Evolutionary conservation across 108 stramenopile species (phyloP).

Genomic region (Craspedostauros australis): DNA sequence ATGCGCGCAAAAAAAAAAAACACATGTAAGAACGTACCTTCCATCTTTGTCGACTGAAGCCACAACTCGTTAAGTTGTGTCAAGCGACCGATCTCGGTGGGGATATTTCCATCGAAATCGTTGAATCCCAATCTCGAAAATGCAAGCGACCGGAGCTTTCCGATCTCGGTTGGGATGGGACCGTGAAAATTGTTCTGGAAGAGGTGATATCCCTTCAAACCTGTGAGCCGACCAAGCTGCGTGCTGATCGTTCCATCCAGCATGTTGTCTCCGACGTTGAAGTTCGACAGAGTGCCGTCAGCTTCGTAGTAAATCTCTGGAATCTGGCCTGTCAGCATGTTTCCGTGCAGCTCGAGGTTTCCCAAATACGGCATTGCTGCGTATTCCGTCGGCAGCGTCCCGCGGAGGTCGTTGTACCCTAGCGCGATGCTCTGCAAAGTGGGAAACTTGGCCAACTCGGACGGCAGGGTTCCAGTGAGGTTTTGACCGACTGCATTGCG

Average conservation of each 20-base stretch:
- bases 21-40: no score
- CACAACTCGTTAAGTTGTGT: conserved; percentile 13
- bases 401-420: conserved; percentile 21
- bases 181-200: conserved; percentile 23
- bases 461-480: conserved; percentile 8
- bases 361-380: conserved; percentile 20
- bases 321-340: conserved; percentile 33
- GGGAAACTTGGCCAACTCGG: conserved; percentile 15
- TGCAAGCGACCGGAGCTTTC: neutral
- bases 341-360: conserved; percentile 41
- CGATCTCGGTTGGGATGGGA: conserved; percentile 16
- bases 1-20: no score
- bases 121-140: neutral
- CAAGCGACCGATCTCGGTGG: conserved; percentile 45
- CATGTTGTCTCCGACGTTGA: conserved; percentile 18
- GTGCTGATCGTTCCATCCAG: conserved; percentile 19
- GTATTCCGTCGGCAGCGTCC: conserved; percentile 27
- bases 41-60: no score
- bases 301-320: conserved; percentile 14
- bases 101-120: no score
- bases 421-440: conserved; percentile 16
- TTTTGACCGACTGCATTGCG: conserved; percentile 3
- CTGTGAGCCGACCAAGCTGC: conserved; percentile 20
- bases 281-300: neutral
- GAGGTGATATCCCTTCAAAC: conserved; percentile 17